Percentiles rank a stretch among this genome's conserved stretches.
Evolutionary conservation across 345 rosid species (phyloP).

Genomic region (Pistacia vera): DNA sequence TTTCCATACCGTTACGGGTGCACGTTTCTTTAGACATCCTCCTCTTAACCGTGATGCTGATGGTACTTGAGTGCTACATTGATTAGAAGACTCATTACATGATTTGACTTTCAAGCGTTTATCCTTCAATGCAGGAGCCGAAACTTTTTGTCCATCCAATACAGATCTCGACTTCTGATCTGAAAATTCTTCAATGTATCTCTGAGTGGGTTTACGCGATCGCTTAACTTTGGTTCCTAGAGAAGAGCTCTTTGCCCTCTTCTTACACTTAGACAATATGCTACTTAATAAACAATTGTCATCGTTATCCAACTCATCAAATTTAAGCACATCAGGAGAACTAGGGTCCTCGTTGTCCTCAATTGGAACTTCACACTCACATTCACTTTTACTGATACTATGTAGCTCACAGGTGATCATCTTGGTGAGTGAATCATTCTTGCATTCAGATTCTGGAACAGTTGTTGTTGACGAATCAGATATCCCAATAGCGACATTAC

Average conservation of each 20-base stretch:
- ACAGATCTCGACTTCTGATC: slow-evolving; percentile 22
- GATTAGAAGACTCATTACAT: slow-evolving; percentile 25
- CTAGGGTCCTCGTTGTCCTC: slow-evolving; percentile 14
- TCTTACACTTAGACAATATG: slow-evolving; percentile 31
- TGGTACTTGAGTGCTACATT: slow-evolving; percentile 27
- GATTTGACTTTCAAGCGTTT: slow-evolving; percentile 32
- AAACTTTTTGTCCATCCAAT: slow-evolving; percentile 20
- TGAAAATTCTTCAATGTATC: slow-evolving; percentile 57
- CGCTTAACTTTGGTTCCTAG: slow-evolving; percentile 40
- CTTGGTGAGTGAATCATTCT: slow-evolving; percentile 33
- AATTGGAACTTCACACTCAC: slow-evolving; percentile 24
- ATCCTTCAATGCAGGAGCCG: slow-evolving; percentile 22
- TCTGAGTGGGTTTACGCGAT: slow-evolving; percentile 46
- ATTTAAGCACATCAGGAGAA: slow-evolving; percentile 27
- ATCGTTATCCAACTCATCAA: slow-evolving; percentile 48
- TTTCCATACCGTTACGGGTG: slow-evolving; percentile 38
- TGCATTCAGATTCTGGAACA: slow-evolving; percentile 38
- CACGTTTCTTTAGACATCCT: slow-evolving; percentile 43
- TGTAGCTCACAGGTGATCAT: slow-evolving; percentile 19
- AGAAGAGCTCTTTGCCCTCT: slow-evolving; percentile 31
- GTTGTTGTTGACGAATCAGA: slow-evolving; percentile 54
- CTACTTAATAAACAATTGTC: slow-evolving; percentile 43
- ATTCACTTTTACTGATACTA: slow-evolving; percentile 23
- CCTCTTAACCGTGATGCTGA: slow-evolving; percentile 40
- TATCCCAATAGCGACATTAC: slow-evolving; percentile 45